phyloP scores from a whole-genome alignment of 306 rosid species.

The Cucurbita argyrosperma region DNA sequence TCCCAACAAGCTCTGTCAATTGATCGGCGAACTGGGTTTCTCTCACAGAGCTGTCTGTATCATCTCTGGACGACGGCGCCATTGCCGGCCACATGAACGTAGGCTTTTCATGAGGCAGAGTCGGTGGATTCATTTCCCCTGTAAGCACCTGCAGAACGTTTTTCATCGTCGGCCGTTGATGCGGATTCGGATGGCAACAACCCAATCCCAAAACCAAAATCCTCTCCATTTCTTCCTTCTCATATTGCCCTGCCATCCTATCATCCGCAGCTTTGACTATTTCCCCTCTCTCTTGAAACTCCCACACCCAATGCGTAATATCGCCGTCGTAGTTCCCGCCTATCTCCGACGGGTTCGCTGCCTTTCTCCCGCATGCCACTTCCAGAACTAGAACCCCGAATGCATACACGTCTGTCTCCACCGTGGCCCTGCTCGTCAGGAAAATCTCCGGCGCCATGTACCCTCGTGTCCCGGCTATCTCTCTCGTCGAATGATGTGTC shows the following conservation, averaged over 20 bases:
- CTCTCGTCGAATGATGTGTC: background rate
- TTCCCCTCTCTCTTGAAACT: background rate
- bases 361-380: background rate
- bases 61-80: background rate
- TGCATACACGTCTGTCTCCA: background rate
- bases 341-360: background rate
- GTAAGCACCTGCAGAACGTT: background rate
- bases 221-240: background rate
- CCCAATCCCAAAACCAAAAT: background rate
- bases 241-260: background rate
- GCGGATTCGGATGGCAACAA: constrained; percentile 7
- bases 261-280: background rate
- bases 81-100: constrained; percentile 6
- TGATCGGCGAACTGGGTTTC: background rate
- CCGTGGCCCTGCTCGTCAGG: background rate
- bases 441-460: constrained; percentile 5
- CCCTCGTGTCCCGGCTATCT: background rate
- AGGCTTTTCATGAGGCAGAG: background rate
- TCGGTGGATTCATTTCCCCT: background rate
- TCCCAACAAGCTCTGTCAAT: background rate
- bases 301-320: constrained; percentile 2
- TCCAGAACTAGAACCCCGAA: background rate
- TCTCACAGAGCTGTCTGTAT: background rate
- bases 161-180: constrained; percentile 2
- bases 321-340: background rate